These are phyloP conservation scores for Galeopsis tetrahit DNA, from an alignment of 257 asterid genomes.

Conservation along the genomic window DNA sequence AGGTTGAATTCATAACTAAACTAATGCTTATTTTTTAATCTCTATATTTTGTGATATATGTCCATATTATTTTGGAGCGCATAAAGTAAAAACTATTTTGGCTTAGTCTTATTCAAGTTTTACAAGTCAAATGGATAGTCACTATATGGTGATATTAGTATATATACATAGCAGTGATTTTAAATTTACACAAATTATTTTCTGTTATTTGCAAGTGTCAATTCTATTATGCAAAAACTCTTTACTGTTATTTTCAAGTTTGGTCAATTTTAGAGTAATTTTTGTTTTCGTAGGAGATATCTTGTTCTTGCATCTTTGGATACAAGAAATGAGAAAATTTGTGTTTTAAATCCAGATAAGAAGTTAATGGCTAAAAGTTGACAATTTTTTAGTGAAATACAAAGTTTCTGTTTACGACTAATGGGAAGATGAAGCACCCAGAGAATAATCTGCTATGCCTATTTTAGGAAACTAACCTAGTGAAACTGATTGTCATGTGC, in stretches of 20 bases:
- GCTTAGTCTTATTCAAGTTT: not conserved
- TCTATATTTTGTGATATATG: not conserved
- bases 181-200: not conserved
- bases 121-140: conserved; percentile 18
- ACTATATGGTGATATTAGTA: conserved; percentile 20
- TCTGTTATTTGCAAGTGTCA: conserved; percentile 12
- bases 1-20: conserved; percentile 41
- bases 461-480: conserved; percentile 5
- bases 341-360: not conserved
- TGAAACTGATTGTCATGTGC: not conserved
- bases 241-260: not conserved
- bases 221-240: not conserved
- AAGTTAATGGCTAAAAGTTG: not conserved
- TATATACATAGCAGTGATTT: conserved; percentile 17
- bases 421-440: conserved; percentile 16
- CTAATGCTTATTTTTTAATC: conserved; percentile 26
- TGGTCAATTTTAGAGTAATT: conserved; percentile 8
- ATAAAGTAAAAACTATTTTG: too few species aligned
- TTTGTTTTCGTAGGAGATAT: not conserved
- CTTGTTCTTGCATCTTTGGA: not conserved
- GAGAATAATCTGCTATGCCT: not conserved
- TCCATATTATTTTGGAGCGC: not conserved
- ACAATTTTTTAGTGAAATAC: not conserved
- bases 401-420: not conserved
- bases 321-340: conserved; percentile 25